A percentile compares a stretch with the other conserved stretches of the same genome.
Conservation (phyloP, 306 rosid genomes). For the Calophaca sinica region DNA sequence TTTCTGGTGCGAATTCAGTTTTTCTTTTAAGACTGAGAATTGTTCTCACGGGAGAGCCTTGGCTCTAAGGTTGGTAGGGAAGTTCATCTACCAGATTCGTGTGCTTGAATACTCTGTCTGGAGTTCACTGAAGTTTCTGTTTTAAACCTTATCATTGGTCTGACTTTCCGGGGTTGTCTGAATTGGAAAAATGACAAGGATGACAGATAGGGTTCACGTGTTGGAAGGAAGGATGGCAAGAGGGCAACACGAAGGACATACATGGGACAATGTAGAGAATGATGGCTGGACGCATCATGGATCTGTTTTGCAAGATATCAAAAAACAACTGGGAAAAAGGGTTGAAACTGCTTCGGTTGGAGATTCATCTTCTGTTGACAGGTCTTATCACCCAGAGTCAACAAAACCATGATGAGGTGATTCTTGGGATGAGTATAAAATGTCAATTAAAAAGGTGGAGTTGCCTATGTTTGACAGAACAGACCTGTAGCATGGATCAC, state of each 20-base stretch:
- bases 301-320: not conserved
- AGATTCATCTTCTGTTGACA: not conserved
- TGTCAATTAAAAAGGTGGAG: not conserved
- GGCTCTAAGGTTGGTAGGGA: not conserved
- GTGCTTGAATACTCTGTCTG: not conserved
- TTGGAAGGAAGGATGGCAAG: conserved; percentile 1
- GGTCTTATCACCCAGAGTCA: not conserved
- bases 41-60: not conserved
- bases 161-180: not conserved
- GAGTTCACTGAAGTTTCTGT: not conserved
- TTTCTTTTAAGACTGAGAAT: conserved; percentile 6
- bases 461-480: not conserved
- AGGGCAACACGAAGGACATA: not conserved
- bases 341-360: not conserved
- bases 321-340: not conserved
- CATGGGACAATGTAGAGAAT: conserved; percentile 10
- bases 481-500: not conserved
- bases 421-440: not conserved
- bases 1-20: not conserved
- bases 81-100: conserved; percentile 1
- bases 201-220: not conserved
- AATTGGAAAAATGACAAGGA: not conserved
- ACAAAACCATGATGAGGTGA: not conserved
- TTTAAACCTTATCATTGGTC: not conserved
- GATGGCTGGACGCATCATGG: not conserved